Conservation (phyloP, 306 rosid genomes). For the Lagenaria siceraria region DNA sequence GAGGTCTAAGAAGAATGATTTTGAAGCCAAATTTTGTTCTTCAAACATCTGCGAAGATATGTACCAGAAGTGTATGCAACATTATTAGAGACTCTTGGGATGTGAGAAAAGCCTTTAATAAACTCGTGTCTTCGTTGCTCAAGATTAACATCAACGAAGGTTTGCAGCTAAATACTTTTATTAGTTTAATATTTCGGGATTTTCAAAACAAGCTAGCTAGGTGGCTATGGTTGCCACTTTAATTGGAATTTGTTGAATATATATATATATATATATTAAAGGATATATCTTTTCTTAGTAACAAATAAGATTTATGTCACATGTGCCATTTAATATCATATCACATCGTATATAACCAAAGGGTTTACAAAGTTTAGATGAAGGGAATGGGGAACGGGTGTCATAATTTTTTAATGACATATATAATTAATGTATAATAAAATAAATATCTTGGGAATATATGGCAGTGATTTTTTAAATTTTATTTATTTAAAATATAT, state of each 20-base stretch:
- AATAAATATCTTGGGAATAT: not conserved
- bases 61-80: too few relatives aligned
- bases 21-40: too few relatives aligned
- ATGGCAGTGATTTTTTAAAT: not conserved
- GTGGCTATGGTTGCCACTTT: not conserved
- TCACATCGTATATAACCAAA: not conserved
- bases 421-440: not conserved
- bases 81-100: too few relatives aligned
- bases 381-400: not conserved
- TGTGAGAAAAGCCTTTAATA: too few relatives aligned
- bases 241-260: not conserved
- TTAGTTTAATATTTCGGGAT: not conserved
- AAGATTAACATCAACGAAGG: too few relatives aligned
- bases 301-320: not conserved
- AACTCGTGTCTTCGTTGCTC: too few relatives aligned
- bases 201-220: not conserved
- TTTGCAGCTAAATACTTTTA: too few relatives aligned
- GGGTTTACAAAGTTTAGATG: not conserved
- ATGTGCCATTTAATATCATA: constrained; percentile 1
- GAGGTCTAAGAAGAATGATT: too few relatives aligned
- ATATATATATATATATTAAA: not conserved
- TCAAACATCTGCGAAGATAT: too few relatives aligned
- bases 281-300: not conserved
- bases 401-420: not conserved
- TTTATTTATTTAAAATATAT: not conserved